Evolutionary conservation across 768 basidiomycete genomes (phyloP), one percentile per base, ranked within the genome.

Genomic region (Mycena indigotica): DNA sequence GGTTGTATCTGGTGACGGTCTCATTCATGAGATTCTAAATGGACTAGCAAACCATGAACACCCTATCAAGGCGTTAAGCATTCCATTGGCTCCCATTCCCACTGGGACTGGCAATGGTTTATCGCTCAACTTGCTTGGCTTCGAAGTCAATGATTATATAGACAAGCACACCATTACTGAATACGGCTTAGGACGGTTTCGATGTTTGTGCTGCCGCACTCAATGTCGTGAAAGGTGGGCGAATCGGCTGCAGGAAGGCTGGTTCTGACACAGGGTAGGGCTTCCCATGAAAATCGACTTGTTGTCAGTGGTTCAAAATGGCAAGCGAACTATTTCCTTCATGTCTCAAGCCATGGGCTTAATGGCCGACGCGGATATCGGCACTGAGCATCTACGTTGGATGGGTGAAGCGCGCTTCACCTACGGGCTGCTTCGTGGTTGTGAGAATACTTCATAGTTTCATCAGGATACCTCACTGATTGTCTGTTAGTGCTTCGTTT

Each of bases 371-470:
- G 57, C 93, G 38, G 93, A 94, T 72, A 72, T 91, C 44, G 88
- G 88, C 54, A 95, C 93, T 1, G 93, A 95, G 58, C 75, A 91
- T 64, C 71, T 95, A 39, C 83, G 92, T 8, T 94, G 89, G 87
- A 87, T 95, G 86, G 93, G 93, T 10, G 88, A 88, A 65, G 75
- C 80, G 13, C 86, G 93, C 8, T 95, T 95, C 70, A 69, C 87
- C 28, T 74, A 83, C 57, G 93, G 93, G 8, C 84, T 84, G 66
- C 67, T 95, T 3, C 78, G 83, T 50, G 90, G 87, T 70, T 65
- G 91, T 91, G 67, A 60, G 84, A 8, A 17, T 35, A 35, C 32
- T 68, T 5, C 23, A 30, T 23, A 15, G 1, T 25, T 21, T 39
- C 29, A 55, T 45, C 65, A 44, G 24, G 30, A 39, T 29, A 32